Conservation (phyloP, 208 protist species). For the Leishmania mexicana region DNA sequence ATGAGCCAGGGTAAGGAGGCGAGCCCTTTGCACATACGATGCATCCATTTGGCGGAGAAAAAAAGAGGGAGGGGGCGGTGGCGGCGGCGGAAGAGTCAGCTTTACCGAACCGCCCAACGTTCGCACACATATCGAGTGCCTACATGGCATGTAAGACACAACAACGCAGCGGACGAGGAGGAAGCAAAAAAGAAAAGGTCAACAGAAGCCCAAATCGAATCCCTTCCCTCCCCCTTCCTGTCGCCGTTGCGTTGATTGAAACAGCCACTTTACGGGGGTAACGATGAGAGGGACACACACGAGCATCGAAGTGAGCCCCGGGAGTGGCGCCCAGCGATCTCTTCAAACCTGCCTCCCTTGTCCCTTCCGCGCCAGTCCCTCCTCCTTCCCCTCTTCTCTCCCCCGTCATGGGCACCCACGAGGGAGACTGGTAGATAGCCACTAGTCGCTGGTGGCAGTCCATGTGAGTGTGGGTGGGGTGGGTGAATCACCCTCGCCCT, state of each 20-base stretch:
- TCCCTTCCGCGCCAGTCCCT: background rate
- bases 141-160: background rate
- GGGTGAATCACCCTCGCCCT: background rate
- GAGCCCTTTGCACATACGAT: background rate
- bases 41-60: background rate
- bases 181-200: background rate
- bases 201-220: constrained; percentile 16
- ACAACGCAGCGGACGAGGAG: background rate
- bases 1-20: background rate
- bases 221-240: background rate
- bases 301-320: background rate
- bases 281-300: background rate
- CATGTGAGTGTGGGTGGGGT: background rate
- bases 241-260: background rate
- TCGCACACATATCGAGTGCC: background rate
- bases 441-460: background rate
- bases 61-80: background rate
- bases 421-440: background rate
- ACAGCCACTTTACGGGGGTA: background rate
- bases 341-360: background rate
- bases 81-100: background rate
- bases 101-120: background rate
- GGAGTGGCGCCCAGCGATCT: background rate
- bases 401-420: background rate
- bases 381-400: background rate